Percentiles rank a stretch among this genome's conserved stretches.
Evolutionary conservation across 371 early-diverging fungal genomes (phyloP).

Genomic region (Haplosporangium sp.): DNA sequence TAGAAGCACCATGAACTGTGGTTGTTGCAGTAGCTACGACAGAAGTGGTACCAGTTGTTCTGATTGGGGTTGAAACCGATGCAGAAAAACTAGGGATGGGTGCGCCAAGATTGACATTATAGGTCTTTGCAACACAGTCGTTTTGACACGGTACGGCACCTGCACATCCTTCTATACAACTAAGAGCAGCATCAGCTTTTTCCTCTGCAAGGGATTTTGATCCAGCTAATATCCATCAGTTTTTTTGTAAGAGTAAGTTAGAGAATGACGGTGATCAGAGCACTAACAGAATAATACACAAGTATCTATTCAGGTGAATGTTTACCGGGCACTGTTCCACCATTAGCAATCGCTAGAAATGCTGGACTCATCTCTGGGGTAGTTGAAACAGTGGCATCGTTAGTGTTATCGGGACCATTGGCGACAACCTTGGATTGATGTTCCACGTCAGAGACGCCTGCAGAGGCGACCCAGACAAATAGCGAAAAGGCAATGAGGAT

Average conservation of each 20-base stretch:
- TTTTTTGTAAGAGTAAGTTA: not conserved
- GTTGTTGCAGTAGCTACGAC: not conserved
- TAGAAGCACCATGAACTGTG: not conserved
- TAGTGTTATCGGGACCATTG: not conserved
- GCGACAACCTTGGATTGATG: conserved; percentile 10
- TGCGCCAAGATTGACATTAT: conserved; percentile 19
- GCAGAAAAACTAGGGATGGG: conserved; percentile 1
- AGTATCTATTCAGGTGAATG: not conserved
- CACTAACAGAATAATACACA: not conserved
- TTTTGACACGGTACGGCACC: conserved; percentile 15
- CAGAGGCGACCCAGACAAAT: conserved; percentile 23
- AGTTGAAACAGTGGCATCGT: not conserved
- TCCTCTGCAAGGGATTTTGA: conserved; percentile 24
- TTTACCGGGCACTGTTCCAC: conserved; percentile 6
- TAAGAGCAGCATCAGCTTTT: conserved; percentile 26
- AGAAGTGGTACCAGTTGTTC: not conserved
- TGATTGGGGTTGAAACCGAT: not conserved
- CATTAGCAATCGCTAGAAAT: conserved; percentile 2
- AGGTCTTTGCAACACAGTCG: conserved; percentile 17
- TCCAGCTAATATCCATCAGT: conserved; percentile 15
- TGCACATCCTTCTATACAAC: conserved; percentile 20
- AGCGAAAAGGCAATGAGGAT: conserved; percentile 28
- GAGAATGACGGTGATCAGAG: not conserved
- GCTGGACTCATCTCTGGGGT: not conserved
- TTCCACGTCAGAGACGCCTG: conserved; percentile 13